These are phyloP conservation scores for Neurospora sp. DNA, from an alignment of 495 filamentous ascomycete genomes.

Conservation along the genomic window DNA sequence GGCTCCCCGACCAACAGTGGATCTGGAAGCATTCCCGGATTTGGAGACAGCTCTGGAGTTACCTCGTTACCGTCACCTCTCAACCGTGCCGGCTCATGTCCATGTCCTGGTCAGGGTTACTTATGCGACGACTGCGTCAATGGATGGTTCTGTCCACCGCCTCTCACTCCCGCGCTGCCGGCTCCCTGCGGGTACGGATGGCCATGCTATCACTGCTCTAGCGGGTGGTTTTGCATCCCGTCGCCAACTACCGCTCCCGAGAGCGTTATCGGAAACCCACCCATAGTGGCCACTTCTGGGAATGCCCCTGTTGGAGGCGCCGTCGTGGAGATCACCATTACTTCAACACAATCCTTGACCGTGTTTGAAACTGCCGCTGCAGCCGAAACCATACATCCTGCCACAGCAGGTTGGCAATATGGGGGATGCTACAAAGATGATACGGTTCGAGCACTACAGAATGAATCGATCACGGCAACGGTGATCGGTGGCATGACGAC, in stretches of 20 bases:
- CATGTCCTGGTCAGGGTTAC: slow-evolving; percentile 29
- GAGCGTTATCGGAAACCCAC: slow-evolving; percentile 1
- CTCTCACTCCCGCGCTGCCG: slow-evolving; percentile 28
- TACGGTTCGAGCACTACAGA: slow-evolving; percentile 39
- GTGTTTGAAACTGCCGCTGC: slow-evolving; percentile 4
- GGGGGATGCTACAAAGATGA: slow-evolving; percentile 44
- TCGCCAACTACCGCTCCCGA: slow-evolving; percentile 10
- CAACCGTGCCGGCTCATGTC: slow-evolving; percentile 7
- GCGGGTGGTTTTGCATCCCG: slow-evolving; percentile 31
- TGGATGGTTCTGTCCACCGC: slow-evolving; percentile 35
- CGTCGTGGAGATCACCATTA: background rate
- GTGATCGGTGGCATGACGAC: slow-evolving; percentile 35
- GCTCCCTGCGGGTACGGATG: slow-evolving; percentile 33
- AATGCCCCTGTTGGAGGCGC: background rate
- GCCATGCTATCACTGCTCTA: slow-evolving; percentile 30
- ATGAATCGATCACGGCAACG: slow-evolving; percentile 21
- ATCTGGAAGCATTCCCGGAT: background rate
- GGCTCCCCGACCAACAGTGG: background rate
- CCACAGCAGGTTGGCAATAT: slow-evolving; percentile 40
- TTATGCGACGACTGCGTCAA: slow-evolving; percentile 31
- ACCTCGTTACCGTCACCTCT: background rate
- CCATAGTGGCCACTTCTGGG: background rate
- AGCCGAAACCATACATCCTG: slow-evolving; percentile 8
- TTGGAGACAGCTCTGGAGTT: background rate
- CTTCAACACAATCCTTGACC: background rate